Evolutionary conservation across 495 filamentous ascomycete genomes (phyloP), one percentile per base, ranked within the genome.

Genomic region (Cudoniella acicularis): DNA sequence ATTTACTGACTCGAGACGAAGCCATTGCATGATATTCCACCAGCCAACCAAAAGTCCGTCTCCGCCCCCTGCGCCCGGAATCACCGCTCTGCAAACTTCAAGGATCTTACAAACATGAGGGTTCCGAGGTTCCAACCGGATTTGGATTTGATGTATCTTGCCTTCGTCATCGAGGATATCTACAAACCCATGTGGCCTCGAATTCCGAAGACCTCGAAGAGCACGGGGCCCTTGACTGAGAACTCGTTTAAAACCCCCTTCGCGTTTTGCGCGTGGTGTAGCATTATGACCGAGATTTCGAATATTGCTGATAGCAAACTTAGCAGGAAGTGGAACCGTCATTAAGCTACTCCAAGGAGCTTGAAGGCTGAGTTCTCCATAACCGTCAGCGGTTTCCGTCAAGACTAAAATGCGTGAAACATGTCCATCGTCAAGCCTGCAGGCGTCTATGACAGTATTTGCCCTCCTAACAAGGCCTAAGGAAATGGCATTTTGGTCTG

Each of bases 11-110:
- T 77, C 75, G 25, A 70, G 66, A 36, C 76, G 75, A 27, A 90
- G 78, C 85, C 86, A 91, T 60, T 83, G 82, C 67, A 87, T 81
- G 10, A 83, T 78, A 63, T 89, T 83, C 86, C 87, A 91, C 89
- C 89, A 95, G 4, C 79, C 84, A 1, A 82, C 74, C 43, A 89
- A 65, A 3, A 92, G 69, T 8, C 82, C 82, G 62, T 92, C 87
- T 0, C 83, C 83, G 23, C 81, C 77, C 26, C 78, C 77, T 2
- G 73, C 73, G 17, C 82, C 69, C 16, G 83, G 82, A 42, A 91
- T 69, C 36, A 86, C 79, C 46, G 86, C 83, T 43, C 79, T 79
- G 65, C 86, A 86, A 16, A 79, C 74, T 17, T 80, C 78, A 8
- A 92, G 73, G 2, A 83, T 72, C 49, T 77, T 83, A 22, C 72